Conservation (phyloP, 148 eudicot species). For the Rheum nobile region DNA sequence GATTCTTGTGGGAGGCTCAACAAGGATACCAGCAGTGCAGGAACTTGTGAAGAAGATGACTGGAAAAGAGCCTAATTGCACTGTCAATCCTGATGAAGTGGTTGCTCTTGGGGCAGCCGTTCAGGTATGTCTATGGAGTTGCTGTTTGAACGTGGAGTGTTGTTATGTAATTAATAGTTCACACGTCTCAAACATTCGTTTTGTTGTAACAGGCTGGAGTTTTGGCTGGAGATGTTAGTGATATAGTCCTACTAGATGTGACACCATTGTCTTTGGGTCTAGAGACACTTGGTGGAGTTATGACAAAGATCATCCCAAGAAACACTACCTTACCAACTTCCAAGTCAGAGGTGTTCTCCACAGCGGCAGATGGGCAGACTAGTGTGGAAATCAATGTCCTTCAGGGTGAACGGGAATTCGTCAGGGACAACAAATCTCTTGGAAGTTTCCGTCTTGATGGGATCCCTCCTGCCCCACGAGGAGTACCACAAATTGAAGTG, state of each 20-base stretch:
- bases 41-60: constrained; percentile 78
- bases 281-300: constrained; percentile 42
- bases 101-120: constrained; percentile 99
- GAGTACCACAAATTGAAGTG: constrained; percentile 45
- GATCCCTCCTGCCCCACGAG: constrained; percentile 44
- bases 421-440: constrained; percentile 37
- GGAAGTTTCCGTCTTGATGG: constrained; percentile 46
- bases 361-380: constrained; percentile 51
- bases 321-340: constrained; percentile 45
- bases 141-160: too few species aligned
- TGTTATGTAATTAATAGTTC: too few species aligned
- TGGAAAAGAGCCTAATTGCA: constrained; percentile 88
- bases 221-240: constrained; percentile 39
- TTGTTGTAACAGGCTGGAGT: too few species aligned
- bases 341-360: constrained; percentile 46
- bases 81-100: constrained; percentile 96
- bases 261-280: constrained; percentile 40
- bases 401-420: constrained; percentile 43
- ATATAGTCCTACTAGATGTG: constrained; percentile 40
- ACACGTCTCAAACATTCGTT: too few species aligned
- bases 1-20: constrained; percentile 93
- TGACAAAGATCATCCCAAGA: constrained; percentile 45
- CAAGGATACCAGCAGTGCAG: constrained; percentile 92
- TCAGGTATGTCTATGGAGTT: constrained; percentile 39
- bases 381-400: constrained; percentile 44